Evolutionary conservation across 192 early-diverging fungal species (phyloP).

Genomic region (Linnemannia exigua): DNA sequence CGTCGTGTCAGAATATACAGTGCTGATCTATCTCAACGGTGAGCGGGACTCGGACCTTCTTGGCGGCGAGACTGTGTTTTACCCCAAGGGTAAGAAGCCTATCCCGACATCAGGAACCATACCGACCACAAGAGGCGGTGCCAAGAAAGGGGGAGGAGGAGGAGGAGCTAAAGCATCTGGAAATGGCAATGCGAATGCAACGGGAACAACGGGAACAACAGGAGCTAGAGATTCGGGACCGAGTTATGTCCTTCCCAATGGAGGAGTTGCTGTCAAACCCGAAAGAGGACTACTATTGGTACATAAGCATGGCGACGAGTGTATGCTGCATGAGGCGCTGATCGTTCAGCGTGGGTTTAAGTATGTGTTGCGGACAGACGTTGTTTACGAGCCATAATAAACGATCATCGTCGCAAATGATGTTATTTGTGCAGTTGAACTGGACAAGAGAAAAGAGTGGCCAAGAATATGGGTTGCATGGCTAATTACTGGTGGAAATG

Average conservation of each 20-base stretch:
- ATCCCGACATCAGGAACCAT: not conserved
- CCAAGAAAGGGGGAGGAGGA: not conserved
- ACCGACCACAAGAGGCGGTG: not conserved
- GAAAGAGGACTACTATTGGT: constrained; percentile 68
- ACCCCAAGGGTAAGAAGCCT: constrained; percentile 41
- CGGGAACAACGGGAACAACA: not conserved
- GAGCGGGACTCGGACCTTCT: constrained; percentile 43
- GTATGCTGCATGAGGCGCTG: constrained; percentile 71
- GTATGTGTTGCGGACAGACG: constrained; percentile 72
- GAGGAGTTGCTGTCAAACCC: constrained; percentile 66
- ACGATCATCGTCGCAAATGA: too few species aligned
- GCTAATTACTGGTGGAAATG: too few species aligned
- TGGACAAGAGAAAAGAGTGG: too few species aligned
- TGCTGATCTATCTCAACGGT: constrained; percentile 72
- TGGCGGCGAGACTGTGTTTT: constrained; percentile 44
- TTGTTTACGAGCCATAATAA: constrained; percentile 59
- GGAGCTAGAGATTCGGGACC: constrained; percentile 21
- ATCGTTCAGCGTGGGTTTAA: constrained; percentile 68
- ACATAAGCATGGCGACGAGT: constrained; percentile 74
- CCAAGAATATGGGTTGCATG: too few species aligned
- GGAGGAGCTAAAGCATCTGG: not conserved
- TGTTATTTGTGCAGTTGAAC: too few species aligned
- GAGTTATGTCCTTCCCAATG: constrained; percentile 66
- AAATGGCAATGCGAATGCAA: not conserved
- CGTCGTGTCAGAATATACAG: constrained; percentile 66